Evolutionary conservation across 1,139 yeast species (phyloP), one percentile per base, ranked within the genome.

Genomic region (Meyerozyma athensensis): DNA sequence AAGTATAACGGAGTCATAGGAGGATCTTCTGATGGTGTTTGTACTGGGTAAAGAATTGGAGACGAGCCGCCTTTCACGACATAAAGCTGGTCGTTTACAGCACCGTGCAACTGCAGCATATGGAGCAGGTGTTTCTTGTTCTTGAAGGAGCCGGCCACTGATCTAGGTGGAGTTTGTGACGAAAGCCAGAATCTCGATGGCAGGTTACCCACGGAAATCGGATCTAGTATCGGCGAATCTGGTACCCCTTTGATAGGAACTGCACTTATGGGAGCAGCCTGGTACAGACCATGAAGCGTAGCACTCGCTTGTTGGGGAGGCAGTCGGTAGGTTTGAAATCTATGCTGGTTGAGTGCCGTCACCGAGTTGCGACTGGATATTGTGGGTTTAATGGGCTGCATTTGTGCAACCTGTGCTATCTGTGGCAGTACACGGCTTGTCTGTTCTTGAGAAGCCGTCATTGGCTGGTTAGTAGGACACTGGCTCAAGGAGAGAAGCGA

Each of bases 181-280:
- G 71, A 63, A 31, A 77, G 56, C 70, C 77, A 72, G 45, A 76
- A 74, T 35, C 76, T 54, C 5, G 80, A 74, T 1, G 82, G 82
- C 3, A 79, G 74, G 1, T 77, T 78, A 3, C 74, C 74, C 14
- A 76, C 38, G 3, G 80, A 74, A 1, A 72, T 65, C 2, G 82
- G 81, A 39, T 64, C 71, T 40, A 76, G 56, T 42, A 61, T 64
- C 1, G 81, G 81, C 2, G 79, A 73, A 41, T 72, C 79, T 0
- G 81, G 80, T 4, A 59, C 56, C 6, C 40, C 44, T 16, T 39
- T 37, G 26, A 36, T 39, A 16, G 48, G 49, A 24, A 62, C 56
- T 4, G 72, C 70, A 17, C 62, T 52, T 42, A 56, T 63, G 8
- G 55, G 34, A 2, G 56, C 47, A 9, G 34, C 43, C 44, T 26